A percentile compares a stretch with the other conserved stretches of the same genome.
These are phyloP conservation scores for Trichothecium sympodiale DNA, from an alignment of 2,329 filamentous ascomycete genomes.

Conservation along the genomic window DNA sequence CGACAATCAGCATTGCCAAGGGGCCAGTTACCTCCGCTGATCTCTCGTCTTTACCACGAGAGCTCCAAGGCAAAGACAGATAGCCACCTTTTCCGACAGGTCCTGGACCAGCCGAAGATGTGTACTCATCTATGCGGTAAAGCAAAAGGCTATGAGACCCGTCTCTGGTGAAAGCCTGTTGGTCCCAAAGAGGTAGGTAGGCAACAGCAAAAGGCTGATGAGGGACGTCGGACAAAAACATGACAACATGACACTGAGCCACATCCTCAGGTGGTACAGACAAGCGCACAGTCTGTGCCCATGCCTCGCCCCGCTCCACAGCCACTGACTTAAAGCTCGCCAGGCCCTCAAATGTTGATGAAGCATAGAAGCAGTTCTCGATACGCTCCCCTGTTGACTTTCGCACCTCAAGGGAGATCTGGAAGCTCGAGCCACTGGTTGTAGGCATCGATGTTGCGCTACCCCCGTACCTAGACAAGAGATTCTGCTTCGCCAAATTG, in stretches of 20 bases:
- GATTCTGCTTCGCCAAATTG: constrained; percentile 63
- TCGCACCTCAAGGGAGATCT: constrained; percentile 82
- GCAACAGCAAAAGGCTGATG: constrained; percentile 83
- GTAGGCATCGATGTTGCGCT: constrained; percentile 60
- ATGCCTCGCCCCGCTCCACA: constrained; percentile 65
- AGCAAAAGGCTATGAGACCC: constrained; percentile 71
- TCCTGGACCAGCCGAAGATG: constrained; percentile 53
- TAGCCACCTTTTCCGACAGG: constrained; percentile 73
- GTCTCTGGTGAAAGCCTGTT: constrained; percentile 80
- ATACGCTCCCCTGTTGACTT: constrained; percentile 68
- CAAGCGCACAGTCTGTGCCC: constrained; percentile 81
- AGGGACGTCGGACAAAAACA: constrained; percentile 80
- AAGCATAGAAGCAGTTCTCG: constrained; percentile 76
- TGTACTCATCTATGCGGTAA: constrained; percentile 88
- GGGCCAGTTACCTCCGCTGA: constrained; percentile 69
- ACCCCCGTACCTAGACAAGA: constrained; percentile 57
- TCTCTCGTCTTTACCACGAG: constrained; percentile 53
- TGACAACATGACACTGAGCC: constrained; percentile 70
- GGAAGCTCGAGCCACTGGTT: constrained; percentile 61
- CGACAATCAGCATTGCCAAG: constrained; percentile 65
- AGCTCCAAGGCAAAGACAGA: constrained; percentile 69
- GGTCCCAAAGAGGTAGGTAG: constrained; percentile 89
- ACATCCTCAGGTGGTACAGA: constrained; percentile 73
- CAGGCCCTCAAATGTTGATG: constrained; percentile 66
- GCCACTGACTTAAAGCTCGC: constrained; percentile 86